Evolutionary conservation across 345 rosid genomes (phyloP).

Genomic region (Aquilaria malaccensis): DNA sequence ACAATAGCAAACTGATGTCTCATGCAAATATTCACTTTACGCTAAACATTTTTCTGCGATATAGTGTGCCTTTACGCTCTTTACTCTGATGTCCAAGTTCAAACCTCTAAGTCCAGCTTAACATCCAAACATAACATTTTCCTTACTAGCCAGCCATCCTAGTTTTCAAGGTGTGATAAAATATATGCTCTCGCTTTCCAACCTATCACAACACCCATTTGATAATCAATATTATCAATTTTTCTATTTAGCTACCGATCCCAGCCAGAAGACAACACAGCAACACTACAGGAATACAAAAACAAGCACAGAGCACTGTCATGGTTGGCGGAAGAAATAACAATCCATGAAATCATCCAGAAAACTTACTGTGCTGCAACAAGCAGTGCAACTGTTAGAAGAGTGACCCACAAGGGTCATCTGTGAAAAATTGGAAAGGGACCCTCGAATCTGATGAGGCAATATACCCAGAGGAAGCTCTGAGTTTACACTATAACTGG

Average conservation of each 20-base stretch:
- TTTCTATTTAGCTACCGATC: background rate
- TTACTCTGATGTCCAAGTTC: too few relatives aligned
- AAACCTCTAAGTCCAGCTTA: too few relatives aligned
- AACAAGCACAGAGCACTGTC: background rate
- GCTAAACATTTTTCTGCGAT: too few relatives aligned
- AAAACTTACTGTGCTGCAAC: conserved; percentile 65
- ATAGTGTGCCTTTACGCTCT: too few relatives aligned
- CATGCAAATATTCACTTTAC: too few relatives aligned
- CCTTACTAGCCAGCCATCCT: too few relatives aligned
- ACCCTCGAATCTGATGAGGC: conserved; percentile 94
- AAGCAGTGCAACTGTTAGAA: conserved; percentile 87
- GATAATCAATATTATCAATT: background rate
- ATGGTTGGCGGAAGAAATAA: background rate
- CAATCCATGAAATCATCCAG: background rate
- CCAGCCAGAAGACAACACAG: background rate
- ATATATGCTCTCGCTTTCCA: too few relatives aligned
- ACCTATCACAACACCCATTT: too few relatives aligned
- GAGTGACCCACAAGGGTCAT: conserved; percentile 76
- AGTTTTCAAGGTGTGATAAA: too few relatives aligned
- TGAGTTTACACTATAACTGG: conserved; percentile 27
- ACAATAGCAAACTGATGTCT: too few relatives aligned
- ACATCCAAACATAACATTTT: too few relatives aligned
- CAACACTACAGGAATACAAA: background rate
- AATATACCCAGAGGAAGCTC: conserved; percentile 84
- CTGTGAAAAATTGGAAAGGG: conserved; percentile 74